Evolutionary conservation across 345 rosid species (phyloP).

Genomic region (Syzygium jambos): DNA sequence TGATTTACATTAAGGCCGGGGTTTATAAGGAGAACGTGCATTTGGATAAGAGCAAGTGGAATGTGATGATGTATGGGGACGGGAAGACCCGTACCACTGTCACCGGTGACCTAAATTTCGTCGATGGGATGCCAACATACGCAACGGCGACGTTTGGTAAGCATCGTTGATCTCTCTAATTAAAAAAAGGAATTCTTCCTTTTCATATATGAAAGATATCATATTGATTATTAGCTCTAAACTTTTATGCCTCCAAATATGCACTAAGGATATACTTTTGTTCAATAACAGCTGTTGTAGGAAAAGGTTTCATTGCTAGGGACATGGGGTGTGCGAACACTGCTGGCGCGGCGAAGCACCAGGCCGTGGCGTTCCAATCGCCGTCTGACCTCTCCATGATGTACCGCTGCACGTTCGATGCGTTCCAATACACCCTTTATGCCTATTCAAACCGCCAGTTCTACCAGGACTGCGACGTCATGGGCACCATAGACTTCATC

Average conservation of each 20-base stretch:
- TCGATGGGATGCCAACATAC: conserved; percentile 44
- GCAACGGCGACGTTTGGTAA: conserved; percentile 59
- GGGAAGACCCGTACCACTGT: conserved; percentile 42
- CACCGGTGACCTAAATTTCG: conserved; percentile 35
- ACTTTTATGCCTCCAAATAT: background rate
- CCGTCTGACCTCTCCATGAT: conserved; percentile 69
- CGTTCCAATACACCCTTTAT: conserved; percentile 76
- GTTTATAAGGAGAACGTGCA: conserved; percentile 52
- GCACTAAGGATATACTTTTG: conserved; percentile 1
- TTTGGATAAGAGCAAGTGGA: conserved; percentile 51
- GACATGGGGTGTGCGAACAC: conserved; percentile 72
- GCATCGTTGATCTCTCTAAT: background rate
- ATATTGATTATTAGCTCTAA: background rate
- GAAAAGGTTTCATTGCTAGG: conserved; percentile 82
- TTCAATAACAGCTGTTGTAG: conserved; percentile 42
- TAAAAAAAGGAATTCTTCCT: background rate
- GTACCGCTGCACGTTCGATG: conserved; percentile 60
- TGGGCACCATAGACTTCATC: conserved; percentile 74
- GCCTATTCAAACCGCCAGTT: conserved; percentile 64
- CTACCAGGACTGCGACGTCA: conserved; percentile 55
- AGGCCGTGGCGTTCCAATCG: conserved; percentile 81
- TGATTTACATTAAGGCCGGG: conserved; percentile 56
- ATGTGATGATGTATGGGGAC: conserved; percentile 73
- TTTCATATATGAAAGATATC: background rate
- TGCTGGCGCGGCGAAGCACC: conserved; percentile 73